Percentiles rank a stretch among this genome's conserved stretches.
phyloP scores from a whole-genome alignment of 257 asterid genomes.

The Jacaranda mimosifolia region DNA sequence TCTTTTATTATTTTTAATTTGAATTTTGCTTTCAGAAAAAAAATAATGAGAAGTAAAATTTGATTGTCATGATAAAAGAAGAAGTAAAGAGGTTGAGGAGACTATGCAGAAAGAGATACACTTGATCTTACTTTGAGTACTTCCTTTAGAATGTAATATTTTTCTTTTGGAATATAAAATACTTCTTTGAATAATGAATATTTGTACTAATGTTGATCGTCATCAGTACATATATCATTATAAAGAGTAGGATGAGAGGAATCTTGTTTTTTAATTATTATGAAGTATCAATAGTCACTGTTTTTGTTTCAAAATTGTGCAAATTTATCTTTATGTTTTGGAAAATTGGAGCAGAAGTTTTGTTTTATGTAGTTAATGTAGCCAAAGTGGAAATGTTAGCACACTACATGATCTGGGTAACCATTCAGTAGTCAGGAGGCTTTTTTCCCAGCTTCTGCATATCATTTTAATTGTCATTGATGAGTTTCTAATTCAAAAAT shows the following conservation, averaged over 20 bases:
- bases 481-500: conserved; percentile 3
- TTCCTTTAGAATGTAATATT: background rate
- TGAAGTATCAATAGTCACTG: background rate
- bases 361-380: conserved; percentile 5
- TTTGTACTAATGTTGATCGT: conserved; percentile 2
- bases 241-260: background rate
- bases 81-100: too few relatives aligned
- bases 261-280: background rate
- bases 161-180: background rate
- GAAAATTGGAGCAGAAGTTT: conserved; percentile 9
- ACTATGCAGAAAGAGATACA: too few relatives aligned
- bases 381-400: conserved; percentile 16
- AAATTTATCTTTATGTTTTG: background rate
- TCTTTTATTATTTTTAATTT: background rate
- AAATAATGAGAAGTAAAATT: background rate
- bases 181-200: background rate
- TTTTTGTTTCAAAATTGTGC: conserved; percentile 7
- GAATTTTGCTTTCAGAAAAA: background rate
- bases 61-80: background rate
- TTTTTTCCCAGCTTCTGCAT: conserved; percentile 14
- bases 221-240: background rate
- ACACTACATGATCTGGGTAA: conserved; percentile 12
- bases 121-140: background rate
- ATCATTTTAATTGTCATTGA: conserved; percentile 17
- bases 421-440: conserved; percentile 10